Evolutionary conservation across 176 grass and related monocot genomes (phyloP), one percentile per base, ranked within the genome.

Genomic region (Oryza punctata): DNA sequence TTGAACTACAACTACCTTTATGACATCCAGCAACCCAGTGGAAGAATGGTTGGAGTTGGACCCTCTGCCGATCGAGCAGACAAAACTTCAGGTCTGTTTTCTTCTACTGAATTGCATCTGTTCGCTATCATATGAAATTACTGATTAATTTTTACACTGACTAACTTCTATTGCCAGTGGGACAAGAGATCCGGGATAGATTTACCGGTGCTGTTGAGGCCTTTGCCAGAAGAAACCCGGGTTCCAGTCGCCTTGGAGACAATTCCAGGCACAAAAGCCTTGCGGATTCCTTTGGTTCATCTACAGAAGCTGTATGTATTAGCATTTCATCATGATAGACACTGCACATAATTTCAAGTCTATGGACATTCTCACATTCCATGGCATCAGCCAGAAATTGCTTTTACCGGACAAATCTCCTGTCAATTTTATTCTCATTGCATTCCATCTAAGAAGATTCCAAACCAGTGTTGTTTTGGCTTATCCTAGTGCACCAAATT

Each of bases 161-260:
- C 24, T 49, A 71, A 35, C 46, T 84, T 77, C 7, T 64, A 19
- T 73, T 70, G 1, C 57, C 81, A 97, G 95, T 88, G 70, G 95
- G 95, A 49, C 95, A 97, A 89, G 95, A 97, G 71, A 94, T 97
- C 77, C 88, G 81, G 65, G 92, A 94, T 78, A 90, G 92, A 66
- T 97, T 97, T 75, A 91, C 95, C 28, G 95, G 92, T 81, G 95
- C 92, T 21, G 95, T 97, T 63, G 95, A 97, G 79, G 84, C 95
- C 78, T 97, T 97, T 80, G 86, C 92, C 45, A 94, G 95, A 85
- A 97, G 93, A 91, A 83, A 91, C 74, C 80, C 81, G 21, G 78
- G 83, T 78, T 88, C 92, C 23, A 84, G 90, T 40, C 86, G 81
- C 37, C 90, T 85, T 25, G 84, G 81, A 66, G 95, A 94, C 21